Evolutionary conservation across 2,329 filamentous ascomycete genomes (phyloP), one percentile per base, ranked within the genome.

Genomic region (Pseudogymnoascus sp.): DNA sequence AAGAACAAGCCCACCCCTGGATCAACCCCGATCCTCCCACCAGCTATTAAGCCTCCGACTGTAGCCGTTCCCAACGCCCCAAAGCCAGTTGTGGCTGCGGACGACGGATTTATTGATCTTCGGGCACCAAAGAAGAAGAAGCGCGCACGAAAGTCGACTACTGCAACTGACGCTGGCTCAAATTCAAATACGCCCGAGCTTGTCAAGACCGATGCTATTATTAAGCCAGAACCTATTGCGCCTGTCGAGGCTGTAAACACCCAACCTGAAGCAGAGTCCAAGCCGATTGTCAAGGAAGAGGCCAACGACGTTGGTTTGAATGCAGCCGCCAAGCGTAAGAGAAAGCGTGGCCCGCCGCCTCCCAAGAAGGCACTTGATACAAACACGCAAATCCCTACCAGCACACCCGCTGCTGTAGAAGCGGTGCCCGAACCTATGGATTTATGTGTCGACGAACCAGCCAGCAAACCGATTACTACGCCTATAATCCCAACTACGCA

Each of bases 91-190:
- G 33, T 41, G 18, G 58, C 35, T 40, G 18, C 58, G 14, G 58
- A 38, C 5, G 35, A 40, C 40, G 35, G 35, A 7, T 60, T 60
- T 60, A 5, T 60, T 12, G 58, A 60, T 25, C 21, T 60, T 5
- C 33, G 58, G 4, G 38, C 58, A 40, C 58, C 58, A 41, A 60
- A 60, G 58, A 60, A 60, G 58, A 60, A 60, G 38, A 60, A 41
- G 58, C 58, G 58, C 12, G 33, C 33, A 40, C 58, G 58, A 8
- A 60, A 60, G 38, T 60, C 58, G 14, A 55, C 49, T 12, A 7
- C 16, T 33, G 28, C 28, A 21, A 21, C 49, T 55, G 16, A 33
- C 14, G 28, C 4, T 4, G n/a, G 5, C 6, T 35, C 28, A 5
- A 35, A 33, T 12, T 18, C 16, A 3, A 55, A 55, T 55, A 8